Percentiles rank a stretch among this genome's conserved stretches.
Evolutionary conservation across 305 asterid species (phyloP).

Genomic region (Vinca major): DNA sequence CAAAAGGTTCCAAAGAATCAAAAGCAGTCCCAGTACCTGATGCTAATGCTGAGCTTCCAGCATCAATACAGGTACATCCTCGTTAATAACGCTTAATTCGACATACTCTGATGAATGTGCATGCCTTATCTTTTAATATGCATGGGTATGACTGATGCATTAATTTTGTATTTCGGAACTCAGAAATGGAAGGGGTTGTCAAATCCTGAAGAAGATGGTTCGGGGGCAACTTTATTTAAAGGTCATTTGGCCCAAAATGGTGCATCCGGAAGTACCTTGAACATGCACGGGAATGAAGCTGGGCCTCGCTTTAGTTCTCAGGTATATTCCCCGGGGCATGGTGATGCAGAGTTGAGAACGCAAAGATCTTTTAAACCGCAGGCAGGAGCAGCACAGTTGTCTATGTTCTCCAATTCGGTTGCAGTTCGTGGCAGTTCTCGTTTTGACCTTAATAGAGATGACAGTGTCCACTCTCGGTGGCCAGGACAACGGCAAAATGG

Average conservation of each 20-base stretch:
- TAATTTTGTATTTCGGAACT: slow-evolving; percentile 3
- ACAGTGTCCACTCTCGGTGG: slow-evolving; percentile 38
- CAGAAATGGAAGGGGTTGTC: slow-evolving; percentile 48
- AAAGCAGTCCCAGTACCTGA: slow-evolving; percentile 58
- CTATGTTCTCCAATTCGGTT: slow-evolving; percentile 45
- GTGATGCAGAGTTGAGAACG: slow-evolving; percentile 22
- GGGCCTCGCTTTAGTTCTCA: slow-evolving; percentile 17
- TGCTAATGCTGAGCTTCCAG: slow-evolving; percentile 59
- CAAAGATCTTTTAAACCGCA: slow-evolving; percentile 32
- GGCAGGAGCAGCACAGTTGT: slow-evolving; percentile 45
- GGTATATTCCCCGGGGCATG: slow-evolving; percentile 18
- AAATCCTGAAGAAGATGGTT: slow-evolving; percentile 39
- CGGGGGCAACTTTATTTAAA: slow-evolving; percentile 27
- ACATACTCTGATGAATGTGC: not conserved
- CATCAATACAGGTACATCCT: slow-evolving; percentile 51
- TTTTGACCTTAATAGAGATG: slow-evolving; percentile 46
- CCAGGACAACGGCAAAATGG: slow-evolving; percentile 21
- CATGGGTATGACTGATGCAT: no score
- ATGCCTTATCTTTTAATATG: not conserved
- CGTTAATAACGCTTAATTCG: not conserved
- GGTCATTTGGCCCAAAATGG: slow-evolving; percentile 30
- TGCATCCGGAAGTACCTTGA: slow-evolving; percentile 25
- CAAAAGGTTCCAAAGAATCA: slow-evolving; percentile 40
- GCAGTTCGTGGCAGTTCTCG: slow-evolving; percentile 46
- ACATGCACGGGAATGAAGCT: slow-evolving; percentile 19